phyloP scores from a whole-genome alignment of 2,329 filamentous ascomycete genomes.

The Fusarium sp. region DNA sequence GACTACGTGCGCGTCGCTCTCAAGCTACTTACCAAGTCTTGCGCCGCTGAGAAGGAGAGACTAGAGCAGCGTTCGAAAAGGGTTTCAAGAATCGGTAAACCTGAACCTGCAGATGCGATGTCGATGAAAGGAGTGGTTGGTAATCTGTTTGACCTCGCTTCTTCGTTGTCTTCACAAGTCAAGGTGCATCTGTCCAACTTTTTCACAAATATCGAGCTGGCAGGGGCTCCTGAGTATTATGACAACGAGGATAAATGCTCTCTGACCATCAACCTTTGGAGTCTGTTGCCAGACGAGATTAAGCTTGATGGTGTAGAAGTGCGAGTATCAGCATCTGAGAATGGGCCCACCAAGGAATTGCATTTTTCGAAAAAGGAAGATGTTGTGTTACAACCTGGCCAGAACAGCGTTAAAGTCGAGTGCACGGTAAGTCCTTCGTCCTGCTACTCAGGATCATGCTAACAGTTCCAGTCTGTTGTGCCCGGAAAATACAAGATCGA shows the following conservation, averaged over 20 bases:
- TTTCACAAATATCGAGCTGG: slow-evolving; percentile 75
- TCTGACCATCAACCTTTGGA: slow-evolving; percentile 73
- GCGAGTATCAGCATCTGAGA: slow-evolving; percentile 66
- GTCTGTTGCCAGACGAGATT: slow-evolving; percentile 77
- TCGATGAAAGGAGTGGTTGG: slow-evolving; percentile 61
- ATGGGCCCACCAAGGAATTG: slow-evolving; percentile 70
- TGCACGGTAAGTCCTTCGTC: slow-evolving; percentile 50
- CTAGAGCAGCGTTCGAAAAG: slow-evolving; percentile 51
- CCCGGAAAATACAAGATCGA: slow-evolving; percentile 81
- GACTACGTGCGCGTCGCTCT: slow-evolving; percentile 83
- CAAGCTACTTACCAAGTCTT: slow-evolving; percentile 77
- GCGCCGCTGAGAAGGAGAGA: slow-evolving; percentile 63
- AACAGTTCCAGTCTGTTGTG: slow-evolving; percentile 65
- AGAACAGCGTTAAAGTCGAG: slow-evolving; percentile 54
- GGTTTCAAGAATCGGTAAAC: slow-evolving; percentile 32
- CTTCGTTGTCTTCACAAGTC: slow-evolving; percentile 65
- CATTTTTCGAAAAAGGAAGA: slow-evolving; percentile 47
- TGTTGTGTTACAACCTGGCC: slow-evolving; percentile 59
- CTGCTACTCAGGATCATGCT: slow-evolving; percentile 26
- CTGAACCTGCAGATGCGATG: slow-evolving; percentile 46
- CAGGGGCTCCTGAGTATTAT: slow-evolving; percentile 75
- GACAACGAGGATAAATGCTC: slow-evolving; percentile 79
- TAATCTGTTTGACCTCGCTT: slow-evolving; percentile 60
- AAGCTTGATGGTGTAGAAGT: slow-evolving; percentile 73
- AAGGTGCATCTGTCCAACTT: slow-evolving; percentile 77